Evolutionary conservation across 2,329 filamentous ascomycete genomes (phyloP), one percentile per base, ranked within the genome.

Genomic region (Colletotrichum spinosum): DNA sequence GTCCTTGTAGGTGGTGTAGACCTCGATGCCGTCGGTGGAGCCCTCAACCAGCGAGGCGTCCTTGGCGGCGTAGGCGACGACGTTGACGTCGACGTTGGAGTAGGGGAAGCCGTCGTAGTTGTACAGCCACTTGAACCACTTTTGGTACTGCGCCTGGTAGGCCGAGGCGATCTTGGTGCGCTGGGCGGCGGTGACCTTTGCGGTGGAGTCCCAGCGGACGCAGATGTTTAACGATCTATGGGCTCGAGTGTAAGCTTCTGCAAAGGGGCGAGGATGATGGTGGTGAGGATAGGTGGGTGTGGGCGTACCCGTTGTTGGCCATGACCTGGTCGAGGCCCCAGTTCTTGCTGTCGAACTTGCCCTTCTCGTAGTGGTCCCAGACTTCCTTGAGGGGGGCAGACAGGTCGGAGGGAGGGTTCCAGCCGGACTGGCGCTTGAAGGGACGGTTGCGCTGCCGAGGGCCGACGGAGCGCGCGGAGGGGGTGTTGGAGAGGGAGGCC

Each of bases 81-180:
- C 76, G n/a, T 76, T 73, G 17, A 76, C 70, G 48, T 79, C 75
- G 53, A 82, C 72, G 3, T 75, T 74, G 50, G 69, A 68, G 50
- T 76, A 81, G 9, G 81, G 80, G 70, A 80, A 83, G 46, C 75
- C 75, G 44, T 81, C 80, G 48, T 77, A 83, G 7, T 78, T 79
- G n/a, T 78, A 77, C 35, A 82, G 72, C 67, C 78, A 76, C 56
- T 78, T 76, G 60, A 80, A 79, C 79, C 79, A 82, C 61, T 77
- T 77, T 54, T 75, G 71, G 70, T 80, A 79, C 17, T 75, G 74
- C 41, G 70, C 69, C 42, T 76, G 70, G 6, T 79, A 71, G 1
- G 75, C 74, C 5, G 70, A 56, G 49, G 78, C 74, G 45, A 81
- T 70, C 57, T 79, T 70, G n/a, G 70, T 70, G 10, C 80, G 78